These are phyloP conservation scores for Kitagawia praeruptora DNA, from an alignment of 129 eudicot genomes.

Conservation along the genomic window DNA sequence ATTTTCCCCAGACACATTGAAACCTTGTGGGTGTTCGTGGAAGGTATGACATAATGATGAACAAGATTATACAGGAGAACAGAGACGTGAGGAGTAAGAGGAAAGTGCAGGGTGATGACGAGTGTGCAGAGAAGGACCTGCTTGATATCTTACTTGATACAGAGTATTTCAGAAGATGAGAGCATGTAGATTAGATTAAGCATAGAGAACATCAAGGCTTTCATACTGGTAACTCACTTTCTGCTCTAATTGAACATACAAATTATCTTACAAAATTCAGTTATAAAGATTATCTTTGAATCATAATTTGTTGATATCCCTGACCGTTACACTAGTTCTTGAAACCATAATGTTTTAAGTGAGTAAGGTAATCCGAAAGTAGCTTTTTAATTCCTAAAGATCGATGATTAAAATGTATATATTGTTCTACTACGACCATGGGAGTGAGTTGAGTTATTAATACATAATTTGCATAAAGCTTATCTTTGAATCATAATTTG, in stretches of 20 bases:
- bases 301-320: not conserved
- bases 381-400: too few species aligned
- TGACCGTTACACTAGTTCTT: not conserved
- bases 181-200: conserved; percentile 6
- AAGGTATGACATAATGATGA: conserved; percentile 33
- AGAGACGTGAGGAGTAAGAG: conserved; percentile 27
- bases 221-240: conserved; percentile 39
- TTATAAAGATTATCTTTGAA: not conserved
- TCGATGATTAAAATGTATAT: too few species aligned
- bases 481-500: not conserved
- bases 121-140: conserved; percentile 28
- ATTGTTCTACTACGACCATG: too few species aligned
- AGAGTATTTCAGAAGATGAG: conserved; percentile 18
- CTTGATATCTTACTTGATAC: conserved; percentile 55
- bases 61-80: conserved; percentile 54
- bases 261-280: not conserved
- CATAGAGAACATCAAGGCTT: conserved; percentile 57
- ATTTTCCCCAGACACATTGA: too few species aligned
- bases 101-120: conserved; percentile 13
- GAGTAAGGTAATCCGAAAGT: too few species aligned
- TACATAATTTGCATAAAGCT: not conserved
- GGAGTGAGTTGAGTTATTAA: too few species aligned
- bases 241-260: not conserved
- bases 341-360: not conserved
- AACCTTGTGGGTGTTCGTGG: conserved; percentile 31